Conservation (phyloP, 140 eudicot species). For the Erigeron philadelphicus region DNA sequence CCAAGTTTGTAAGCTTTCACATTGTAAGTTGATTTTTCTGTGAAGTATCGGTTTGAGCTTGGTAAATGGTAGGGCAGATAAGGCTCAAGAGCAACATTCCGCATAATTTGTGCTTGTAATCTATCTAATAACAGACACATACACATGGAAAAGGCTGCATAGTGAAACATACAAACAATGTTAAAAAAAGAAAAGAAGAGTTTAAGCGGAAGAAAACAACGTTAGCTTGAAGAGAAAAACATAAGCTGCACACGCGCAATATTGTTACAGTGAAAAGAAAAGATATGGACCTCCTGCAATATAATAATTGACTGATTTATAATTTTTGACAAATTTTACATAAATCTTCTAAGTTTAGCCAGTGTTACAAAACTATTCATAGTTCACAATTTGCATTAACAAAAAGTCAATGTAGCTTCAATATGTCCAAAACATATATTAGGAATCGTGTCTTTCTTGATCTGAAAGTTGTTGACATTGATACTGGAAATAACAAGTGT, state of each 20-base stretch:
- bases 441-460: background rate
- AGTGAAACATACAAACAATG: background rate
- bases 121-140: background rate
- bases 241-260: background rate
- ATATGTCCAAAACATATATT: slow-evolving; percentile 1
- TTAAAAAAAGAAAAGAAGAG: background rate
- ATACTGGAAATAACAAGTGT: slow-evolving; percentile 8
- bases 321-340: background rate
- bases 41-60: slow-evolving; percentile 1
- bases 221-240: background rate
- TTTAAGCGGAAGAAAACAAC: background rate
- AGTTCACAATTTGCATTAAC: slow-evolving; percentile 5
- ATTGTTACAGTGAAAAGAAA: background rate
- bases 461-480: slow-evolving; percentile 15
- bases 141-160: background rate
- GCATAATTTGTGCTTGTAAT: background rate
- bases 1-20: background rate
- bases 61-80: slow-evolving; percentile 1
- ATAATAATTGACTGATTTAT: background rate
- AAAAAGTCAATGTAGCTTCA: background rate
- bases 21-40: background rate
- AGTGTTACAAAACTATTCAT: background rate
- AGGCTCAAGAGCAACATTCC: background rate
- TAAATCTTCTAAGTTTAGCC: background rate
- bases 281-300: background rate